Percentiles rank a stretch among this genome's conserved stretches.
phyloP scores from a whole-genome alignment of 495 filamentous ascomycete species.

The Neurospora sp. region DNA sequence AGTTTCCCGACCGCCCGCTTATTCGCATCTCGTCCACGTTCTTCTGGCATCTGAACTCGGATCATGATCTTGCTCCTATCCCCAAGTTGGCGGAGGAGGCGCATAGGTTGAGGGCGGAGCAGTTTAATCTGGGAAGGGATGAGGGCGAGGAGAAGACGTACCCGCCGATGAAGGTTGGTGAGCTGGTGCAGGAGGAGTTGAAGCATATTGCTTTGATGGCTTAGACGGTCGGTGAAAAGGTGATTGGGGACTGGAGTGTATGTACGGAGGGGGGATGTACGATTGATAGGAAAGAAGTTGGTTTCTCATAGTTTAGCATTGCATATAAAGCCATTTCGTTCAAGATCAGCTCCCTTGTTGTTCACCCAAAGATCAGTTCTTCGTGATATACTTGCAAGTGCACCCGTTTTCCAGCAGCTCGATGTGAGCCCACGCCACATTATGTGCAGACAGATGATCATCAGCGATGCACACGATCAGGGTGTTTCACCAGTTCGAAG shows the following conservation, averaged over 20 bases:
- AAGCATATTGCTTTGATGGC: conserved; percentile 36
- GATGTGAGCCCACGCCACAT: background rate
- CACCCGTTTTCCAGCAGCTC: background rate
- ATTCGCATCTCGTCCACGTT: conserved; percentile 40
- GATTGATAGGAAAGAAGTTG: background rate
- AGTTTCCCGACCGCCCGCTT: conserved; percentile 31
- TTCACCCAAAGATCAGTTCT: background rate
- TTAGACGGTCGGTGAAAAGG: conserved; percentile 1
- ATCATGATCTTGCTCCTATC: conserved; percentile 36
- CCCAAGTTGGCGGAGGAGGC: conserved; percentile 28
- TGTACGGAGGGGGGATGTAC: background rate
- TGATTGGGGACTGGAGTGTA: background rate
- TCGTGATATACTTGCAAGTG: background rate
- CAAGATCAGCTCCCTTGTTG: background rate
- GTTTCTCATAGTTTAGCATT: background rate
- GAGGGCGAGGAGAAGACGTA: conserved; percentile 37
- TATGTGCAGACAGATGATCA: background rate
- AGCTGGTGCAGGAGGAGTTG: conserved; percentile 37
- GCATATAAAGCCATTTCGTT: background rate
- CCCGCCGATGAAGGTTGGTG: conserved; percentile 35
- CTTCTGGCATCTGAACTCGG: conserved; percentile 41
- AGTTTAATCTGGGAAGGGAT: conserved; percentile 32
- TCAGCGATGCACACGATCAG: background rate
- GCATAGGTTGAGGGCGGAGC: conserved; percentile 25
- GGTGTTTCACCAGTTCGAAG: background rate